Conservation (phyloP, 139 green algal species). For the Coelastrella sp. region DNA sequence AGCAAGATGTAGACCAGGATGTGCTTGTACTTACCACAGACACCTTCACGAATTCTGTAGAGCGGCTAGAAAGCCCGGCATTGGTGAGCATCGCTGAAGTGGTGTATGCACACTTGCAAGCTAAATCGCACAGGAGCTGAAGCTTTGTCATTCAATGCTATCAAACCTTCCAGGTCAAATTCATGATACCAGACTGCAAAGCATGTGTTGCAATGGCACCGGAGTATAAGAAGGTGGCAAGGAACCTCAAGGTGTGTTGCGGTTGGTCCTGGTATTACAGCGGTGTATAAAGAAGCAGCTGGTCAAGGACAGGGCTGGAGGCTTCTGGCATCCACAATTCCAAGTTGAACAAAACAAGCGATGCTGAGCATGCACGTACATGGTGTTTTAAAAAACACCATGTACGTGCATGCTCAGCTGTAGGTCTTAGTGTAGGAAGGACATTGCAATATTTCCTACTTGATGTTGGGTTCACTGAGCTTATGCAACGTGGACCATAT, state of each 20-base stretch:
- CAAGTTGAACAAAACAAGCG: too few relatives aligned
- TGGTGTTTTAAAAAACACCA: too few relatives aligned
- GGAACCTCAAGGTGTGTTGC: constrained; percentile 32
- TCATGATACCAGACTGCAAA: constrained; percentile 20
- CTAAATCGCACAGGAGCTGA: background rate
- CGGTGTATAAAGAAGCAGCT: too few relatives aligned
- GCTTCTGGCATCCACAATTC: too few relatives aligned
- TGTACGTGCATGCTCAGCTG: too few relatives aligned
- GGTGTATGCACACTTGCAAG: background rate
- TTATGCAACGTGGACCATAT: too few relatives aligned
- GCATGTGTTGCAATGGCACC: background rate
- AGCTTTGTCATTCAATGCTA: too few relatives aligned
- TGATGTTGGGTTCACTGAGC: too few relatives aligned
- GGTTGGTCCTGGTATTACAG: background rate
- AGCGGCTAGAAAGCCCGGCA: background rate
- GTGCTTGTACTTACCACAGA: background rate
- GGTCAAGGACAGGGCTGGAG: too few relatives aligned
- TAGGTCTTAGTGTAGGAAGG: too few relatives aligned
- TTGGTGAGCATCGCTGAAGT: constrained; percentile 6
- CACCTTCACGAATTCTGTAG: constrained; percentile 9
- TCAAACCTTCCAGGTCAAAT: constrained; percentile 2
- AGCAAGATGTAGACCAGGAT: background rate
- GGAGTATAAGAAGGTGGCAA: constrained; percentile 7
- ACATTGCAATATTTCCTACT: too few relatives aligned
- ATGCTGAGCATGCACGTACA: too few relatives aligned